phyloP scores from a whole-genome alignment of 345 rosid species.

The Zanthoxylum bungeanum region DNA sequence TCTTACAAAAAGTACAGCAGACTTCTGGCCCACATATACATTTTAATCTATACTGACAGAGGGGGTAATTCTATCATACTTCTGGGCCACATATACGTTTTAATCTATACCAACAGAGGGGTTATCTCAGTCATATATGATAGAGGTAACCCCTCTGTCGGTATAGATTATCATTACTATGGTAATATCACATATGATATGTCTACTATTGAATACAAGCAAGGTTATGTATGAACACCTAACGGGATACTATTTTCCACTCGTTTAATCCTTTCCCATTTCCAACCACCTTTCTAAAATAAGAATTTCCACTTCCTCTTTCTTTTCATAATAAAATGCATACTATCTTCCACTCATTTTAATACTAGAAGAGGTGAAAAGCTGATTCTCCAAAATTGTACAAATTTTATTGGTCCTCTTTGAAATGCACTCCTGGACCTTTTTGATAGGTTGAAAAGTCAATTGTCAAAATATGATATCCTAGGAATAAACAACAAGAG shows the following conservation, averaged over 20 bases:
- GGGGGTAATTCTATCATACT: not conserved
- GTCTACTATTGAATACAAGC: not conserved
- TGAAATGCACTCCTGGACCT: not conserved
- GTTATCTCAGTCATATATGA: not conserved
- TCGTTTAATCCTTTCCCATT: not conserved
- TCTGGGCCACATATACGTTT: not conserved
- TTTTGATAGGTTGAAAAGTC: not conserved
- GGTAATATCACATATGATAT: conserved; percentile 1
- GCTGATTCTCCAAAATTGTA: not conserved
- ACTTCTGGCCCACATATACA: not conserved
- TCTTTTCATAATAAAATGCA: not conserved
- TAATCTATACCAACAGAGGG: not conserved
- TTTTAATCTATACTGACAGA: not conserved
- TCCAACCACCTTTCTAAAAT: not conserved
- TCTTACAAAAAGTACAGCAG: not conserved
- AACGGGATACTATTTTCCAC: not conserved
- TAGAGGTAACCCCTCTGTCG: not conserved
- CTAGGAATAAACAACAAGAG: not conserved
- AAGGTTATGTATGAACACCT: not conserved
- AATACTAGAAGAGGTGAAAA: not conserved
- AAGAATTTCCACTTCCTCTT: not conserved
- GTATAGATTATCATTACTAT: not conserved
- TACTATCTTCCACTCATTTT: not conserved
- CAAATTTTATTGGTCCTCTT: not conserved
- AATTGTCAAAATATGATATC: conserved; percentile 1